phyloP scores from a whole-genome alignment of 1,139 yeast species.

The Sugiyamaella neomexicana region DNA sequence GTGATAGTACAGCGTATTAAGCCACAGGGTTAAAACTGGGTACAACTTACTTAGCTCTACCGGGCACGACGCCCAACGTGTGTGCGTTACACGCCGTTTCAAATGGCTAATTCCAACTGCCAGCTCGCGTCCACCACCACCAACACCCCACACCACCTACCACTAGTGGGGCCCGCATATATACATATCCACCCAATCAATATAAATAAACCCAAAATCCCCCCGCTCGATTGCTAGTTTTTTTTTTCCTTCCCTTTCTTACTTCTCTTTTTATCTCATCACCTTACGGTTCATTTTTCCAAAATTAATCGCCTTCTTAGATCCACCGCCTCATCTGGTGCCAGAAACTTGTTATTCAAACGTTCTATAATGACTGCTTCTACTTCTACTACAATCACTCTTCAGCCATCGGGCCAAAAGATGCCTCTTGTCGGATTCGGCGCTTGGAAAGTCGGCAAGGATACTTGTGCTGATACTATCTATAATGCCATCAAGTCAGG shows the following conservation, averaged over 20 bases:
- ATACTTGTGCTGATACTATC: conserved; percentile 46
- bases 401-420: conserved; percentile 40
- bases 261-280: background rate
- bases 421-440: conserved; percentile 55
- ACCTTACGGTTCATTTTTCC: background rate
- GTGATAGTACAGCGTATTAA: no score
- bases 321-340: conserved; percentile 2
- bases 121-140: background rate
- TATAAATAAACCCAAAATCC: conserved; percentile 16
- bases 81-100: background rate
- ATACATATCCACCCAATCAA: conserved; percentile 1
- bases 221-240: conserved; percentile 11
- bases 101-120: background rate
- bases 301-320: conserved; percentile 18
- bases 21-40: no score
- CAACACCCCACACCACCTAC: conserved; percentile 1
- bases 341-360: conserved; percentile 6
- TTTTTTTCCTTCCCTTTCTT: no score
- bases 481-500: conserved; percentile 48
- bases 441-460: conserved; percentile 48
- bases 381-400: conserved; percentile 28
- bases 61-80: no score
- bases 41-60: no score
- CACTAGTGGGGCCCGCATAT: background rate
- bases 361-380: conserved; percentile 20